Percentiles rank a stretch among this genome's conserved stretches.
These are phyloP conservation scores for Mucor velutinosus DNA, from an alignment of 371 early-diverging fungal species.

Conservation along the genomic window DNA sequence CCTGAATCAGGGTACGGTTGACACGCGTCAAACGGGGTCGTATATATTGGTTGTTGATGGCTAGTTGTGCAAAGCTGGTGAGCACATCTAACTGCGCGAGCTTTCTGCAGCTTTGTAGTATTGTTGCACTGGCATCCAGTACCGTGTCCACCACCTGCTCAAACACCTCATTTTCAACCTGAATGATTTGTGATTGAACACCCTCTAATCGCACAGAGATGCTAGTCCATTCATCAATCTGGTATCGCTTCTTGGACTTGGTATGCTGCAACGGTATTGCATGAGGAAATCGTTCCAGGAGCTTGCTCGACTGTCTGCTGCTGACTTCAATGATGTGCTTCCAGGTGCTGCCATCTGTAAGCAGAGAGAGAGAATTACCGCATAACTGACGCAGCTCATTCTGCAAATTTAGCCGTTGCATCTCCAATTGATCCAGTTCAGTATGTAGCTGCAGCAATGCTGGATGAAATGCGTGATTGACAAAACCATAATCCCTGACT, in stretches of 20 bases:
- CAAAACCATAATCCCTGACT: slow-evolving; percentile 47
- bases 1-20: slow-evolving; percentile 47
- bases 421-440: slow-evolving; percentile 27
- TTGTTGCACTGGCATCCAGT: slow-evolving; percentile 46
- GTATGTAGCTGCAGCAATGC: slow-evolving; percentile 26
- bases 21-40: slow-evolving; percentile 62
- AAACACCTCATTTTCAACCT: slow-evolving; percentile 54
- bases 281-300: slow-evolving; percentile 20
- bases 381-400: slow-evolving; percentile 27
- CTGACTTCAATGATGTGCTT: slow-evolving; percentile 61
- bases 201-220: slow-evolving; percentile 52
- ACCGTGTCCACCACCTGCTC: slow-evolving; percentile 41
- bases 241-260: slow-evolving; percentile 51
- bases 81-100: slow-evolving; percentile 77
- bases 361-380: slow-evolving; percentile 44
- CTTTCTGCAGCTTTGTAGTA: slow-evolving; percentile 53
- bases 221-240: slow-evolving; percentile 52
- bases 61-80: slow-evolving; percentile 60
- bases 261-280: slow-evolving; percentile 40
- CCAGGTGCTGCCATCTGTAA: slow-evolving; percentile 32
- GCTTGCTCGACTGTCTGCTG: slow-evolving; percentile 34
- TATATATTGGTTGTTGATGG: slow-evolving; percentile 53
- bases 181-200: slow-evolving; percentile 48
- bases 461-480: slow-evolving; percentile 40
- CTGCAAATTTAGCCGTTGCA: slow-evolving; percentile 28